A percentile compares a stretch with the other conserved stretches of the same genome.
These are phyloP conservation scores for Tirmania nivea DNA, from an alignment of 495 filamentous ascomycete species.

Conservation along the genomic window DNA sequence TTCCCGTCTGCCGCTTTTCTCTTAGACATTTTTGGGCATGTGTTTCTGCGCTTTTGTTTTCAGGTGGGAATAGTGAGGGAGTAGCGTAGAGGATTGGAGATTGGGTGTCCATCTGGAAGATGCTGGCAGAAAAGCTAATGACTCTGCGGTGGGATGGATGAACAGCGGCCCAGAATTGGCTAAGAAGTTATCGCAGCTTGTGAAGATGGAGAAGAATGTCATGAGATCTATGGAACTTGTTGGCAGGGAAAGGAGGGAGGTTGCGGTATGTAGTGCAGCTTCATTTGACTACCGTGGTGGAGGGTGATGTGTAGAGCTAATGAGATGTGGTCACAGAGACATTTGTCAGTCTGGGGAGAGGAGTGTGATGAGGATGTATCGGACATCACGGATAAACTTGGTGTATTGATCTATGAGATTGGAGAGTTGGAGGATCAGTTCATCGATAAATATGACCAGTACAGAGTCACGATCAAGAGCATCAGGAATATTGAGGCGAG, in stretches of 20 bases:
- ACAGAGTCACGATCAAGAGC: conserved; percentile 96
- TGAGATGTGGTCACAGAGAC: conserved; percentile 39
- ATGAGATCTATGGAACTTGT: conserved; percentile 97
- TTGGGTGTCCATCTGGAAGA: not conserved
- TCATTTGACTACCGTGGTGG: not conserved
- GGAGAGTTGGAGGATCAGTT: conserved; percentile 96
- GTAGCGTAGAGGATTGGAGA: not conserved
- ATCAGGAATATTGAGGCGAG: conserved; percentile 97
- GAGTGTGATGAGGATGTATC: conserved; percentile 92
- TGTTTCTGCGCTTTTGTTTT: not conserved
- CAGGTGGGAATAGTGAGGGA: not conserved
- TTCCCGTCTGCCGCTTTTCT: not conserved
- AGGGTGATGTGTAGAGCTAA: not conserved
- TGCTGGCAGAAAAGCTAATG: not conserved
- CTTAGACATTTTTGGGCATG: not conserved
- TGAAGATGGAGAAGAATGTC: conserved; percentile 99
- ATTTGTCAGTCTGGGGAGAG: conserved; percentile 96
- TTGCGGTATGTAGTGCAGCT: conserved; percentile 46
- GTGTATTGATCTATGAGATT: conserved; percentile 93
- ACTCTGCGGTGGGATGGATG: not conserved
- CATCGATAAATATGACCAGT: conserved; percentile 96
- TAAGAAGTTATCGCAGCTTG: conserved; percentile 89
- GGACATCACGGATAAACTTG: conserved; percentile 96
- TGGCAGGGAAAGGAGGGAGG: conserved; percentile 88
- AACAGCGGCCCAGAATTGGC: conserved; percentile 65